phyloP scores from a whole-genome alignment of 352 stramenopile genomes.

The Pythium pectinolyticum region DNA sequence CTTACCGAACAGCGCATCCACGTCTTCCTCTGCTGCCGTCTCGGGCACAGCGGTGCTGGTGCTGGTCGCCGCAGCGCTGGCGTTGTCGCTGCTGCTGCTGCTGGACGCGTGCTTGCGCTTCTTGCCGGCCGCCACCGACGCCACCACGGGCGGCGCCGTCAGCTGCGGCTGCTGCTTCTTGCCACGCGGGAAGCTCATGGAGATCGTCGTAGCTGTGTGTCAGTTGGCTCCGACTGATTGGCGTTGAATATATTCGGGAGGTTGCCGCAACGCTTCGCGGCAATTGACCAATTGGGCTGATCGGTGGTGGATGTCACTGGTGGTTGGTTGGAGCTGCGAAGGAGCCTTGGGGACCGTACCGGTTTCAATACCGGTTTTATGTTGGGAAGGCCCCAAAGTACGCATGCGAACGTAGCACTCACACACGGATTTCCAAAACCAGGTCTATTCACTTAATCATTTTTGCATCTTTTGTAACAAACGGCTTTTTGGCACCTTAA shows the following conservation, averaged over 20 bases:
- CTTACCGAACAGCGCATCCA: slow-evolving; percentile 80
- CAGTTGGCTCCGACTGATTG: too few relatives aligned
- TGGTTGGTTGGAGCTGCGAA: slow-evolving; percentile 18
- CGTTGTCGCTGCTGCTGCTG: slow-evolving; percentile 3
- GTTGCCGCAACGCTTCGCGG: slow-evolving; percentile 20
- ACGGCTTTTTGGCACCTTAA: too few relatives aligned
- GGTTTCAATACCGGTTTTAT: neutral
- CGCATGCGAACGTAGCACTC: neutral
- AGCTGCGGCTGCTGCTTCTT: slow-evolving; percentile 60
- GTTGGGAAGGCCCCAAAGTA: neutral
- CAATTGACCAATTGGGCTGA: neutral
- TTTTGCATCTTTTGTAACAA: too few relatives aligned
- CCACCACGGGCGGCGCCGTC: slow-evolving; percentile 24
- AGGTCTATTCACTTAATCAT: too few relatives aligned
- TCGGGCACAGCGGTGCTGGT: slow-evolving; percentile 2
- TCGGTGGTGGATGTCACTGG: neutral
- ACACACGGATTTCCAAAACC: too few relatives aligned
- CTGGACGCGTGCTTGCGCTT: slow-evolving; percentile 48
- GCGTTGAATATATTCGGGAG: neutral
- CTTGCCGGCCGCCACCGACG: slow-evolving; percentile 24
- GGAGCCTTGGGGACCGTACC: neutral
- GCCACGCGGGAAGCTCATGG: slow-evolving; percentile 67
- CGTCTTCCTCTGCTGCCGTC: slow-evolving; percentile 26
- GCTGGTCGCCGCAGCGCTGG: neutral
- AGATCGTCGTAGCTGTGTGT: neutral